A percentile compares a stretch with the other conserved stretches of the same genome.
Evolutionary conservation across 1,139 yeast species (phyloP).

Genomic region (Petasospora fabianii): DNA sequence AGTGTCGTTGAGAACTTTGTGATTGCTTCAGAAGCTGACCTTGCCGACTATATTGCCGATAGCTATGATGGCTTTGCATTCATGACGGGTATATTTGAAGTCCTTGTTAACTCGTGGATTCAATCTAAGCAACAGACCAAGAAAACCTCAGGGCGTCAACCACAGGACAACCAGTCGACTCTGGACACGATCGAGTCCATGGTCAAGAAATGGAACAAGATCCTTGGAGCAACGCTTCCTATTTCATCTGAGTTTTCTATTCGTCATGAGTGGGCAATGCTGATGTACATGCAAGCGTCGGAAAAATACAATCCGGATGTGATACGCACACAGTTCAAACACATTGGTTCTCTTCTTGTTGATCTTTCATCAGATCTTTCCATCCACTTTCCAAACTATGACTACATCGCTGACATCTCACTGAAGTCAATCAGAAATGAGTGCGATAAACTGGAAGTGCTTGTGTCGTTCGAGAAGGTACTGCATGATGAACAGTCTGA

Average conservation of each 20-base stretch:
- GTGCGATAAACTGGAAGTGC: conserved; percentile 61
- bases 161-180: conserved; percentile 1
- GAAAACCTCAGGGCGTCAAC: background rate
- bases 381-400: conserved; percentile 42
- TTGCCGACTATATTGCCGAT: no score
- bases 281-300: conserved; percentile 18
- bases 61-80: no score
- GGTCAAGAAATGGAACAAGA: conserved; percentile 31
- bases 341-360: background rate
- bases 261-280: conserved; percentile 40
- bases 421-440: conserved; percentile 52
- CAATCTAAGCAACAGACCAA: conserved; percentile 6
- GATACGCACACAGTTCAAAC: background rate
- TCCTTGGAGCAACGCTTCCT: background rate
- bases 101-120: conserved; percentile 46
- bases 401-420: conserved; percentile 58
- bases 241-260: conserved; percentile 5
- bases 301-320: conserved; percentile 1
- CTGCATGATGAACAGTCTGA: conserved; percentile 35
- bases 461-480: conserved; percentile 61
- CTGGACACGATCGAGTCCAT: conserved; percentile 1
- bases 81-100: conserved; percentile 55
- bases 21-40: conserved; percentile 12
- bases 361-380: background rate
- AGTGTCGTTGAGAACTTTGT: conserved; percentile 16